Conservation (phyloP, 1,139 yeast genomes). For the Nadsonia commutata region DNA sequence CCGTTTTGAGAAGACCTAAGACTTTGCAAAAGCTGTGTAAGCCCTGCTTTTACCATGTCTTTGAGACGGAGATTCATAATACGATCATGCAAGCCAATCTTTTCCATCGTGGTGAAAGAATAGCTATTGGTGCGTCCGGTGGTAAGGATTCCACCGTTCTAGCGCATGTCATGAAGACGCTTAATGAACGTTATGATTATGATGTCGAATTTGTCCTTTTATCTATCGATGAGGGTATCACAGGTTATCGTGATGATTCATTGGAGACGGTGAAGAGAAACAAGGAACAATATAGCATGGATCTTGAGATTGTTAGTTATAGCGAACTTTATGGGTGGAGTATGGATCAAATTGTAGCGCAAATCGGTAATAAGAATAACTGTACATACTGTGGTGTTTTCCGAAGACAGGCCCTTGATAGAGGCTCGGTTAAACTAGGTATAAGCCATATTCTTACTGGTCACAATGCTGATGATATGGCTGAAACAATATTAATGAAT, state of each 20-base stretch:
- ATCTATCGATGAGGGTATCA: constrained; percentile 92
- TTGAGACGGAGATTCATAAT: constrained; percentile 91
- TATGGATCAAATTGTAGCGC: constrained; percentile 94
- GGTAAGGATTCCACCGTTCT: constrained; percentile 96
- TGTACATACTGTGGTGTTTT: constrained; percentile 98
- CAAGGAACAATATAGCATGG: constrained; percentile 76
- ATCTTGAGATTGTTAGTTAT: constrained; percentile 79
- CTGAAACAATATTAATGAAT: constrained; percentile 95
- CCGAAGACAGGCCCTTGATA: constrained; percentile 87
- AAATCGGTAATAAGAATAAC: constrained; percentile 86
- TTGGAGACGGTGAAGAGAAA: constrained; percentile 92
- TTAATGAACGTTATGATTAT: constrained; percentile 79
- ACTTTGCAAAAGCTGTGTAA: constrained; percentile 86
- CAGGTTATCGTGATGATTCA: constrained; percentile 94
- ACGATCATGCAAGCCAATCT: constrained; percentile 61
- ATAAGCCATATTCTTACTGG: constrained; percentile 93
- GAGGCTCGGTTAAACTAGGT: constrained; percentile 85
- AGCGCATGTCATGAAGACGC: constrained; percentile 72
- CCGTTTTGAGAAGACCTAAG: constrained; percentile 84
- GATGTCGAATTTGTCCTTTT: constrained; percentile 70
- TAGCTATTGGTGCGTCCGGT: constrained; percentile 97
- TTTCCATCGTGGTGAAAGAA: constrained; percentile 66
- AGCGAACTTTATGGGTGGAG: constrained; percentile 86
- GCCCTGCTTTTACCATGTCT: constrained; percentile 74
- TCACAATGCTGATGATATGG: constrained; percentile 98